Evolutionary conservation across 2,329 filamentous ascomycete species (phyloP).

Genomic region (Pezicula carpinea): DNA sequence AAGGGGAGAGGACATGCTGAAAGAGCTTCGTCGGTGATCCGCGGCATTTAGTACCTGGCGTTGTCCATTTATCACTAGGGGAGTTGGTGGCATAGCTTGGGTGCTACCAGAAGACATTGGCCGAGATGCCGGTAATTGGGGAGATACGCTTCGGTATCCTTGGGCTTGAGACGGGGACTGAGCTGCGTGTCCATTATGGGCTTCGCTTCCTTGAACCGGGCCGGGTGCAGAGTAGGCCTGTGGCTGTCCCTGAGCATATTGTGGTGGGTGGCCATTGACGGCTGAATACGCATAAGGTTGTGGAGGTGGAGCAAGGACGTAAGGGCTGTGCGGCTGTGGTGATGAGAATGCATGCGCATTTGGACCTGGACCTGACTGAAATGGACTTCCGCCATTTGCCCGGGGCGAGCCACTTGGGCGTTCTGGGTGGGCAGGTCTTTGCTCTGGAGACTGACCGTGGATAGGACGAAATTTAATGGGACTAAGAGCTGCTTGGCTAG

Average conservation of each 20-base stretch:
- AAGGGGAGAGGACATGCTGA: slow-evolving; percentile 26
- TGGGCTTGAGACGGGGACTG: slow-evolving; percentile 5
- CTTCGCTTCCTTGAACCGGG: no score
- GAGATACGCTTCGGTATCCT: slow-evolving; percentile 1
- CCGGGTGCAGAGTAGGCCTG: slow-evolving; percentile 14
- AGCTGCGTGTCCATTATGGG: slow-evolving; percentile 1
- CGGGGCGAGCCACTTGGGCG: slow-evolving; percentile 6
- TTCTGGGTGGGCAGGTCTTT: slow-evolving; percentile 1
- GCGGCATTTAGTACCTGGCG: slow-evolving; percentile 14
- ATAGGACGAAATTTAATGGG: neutral
- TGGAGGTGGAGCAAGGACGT: slow-evolving; percentile 26
- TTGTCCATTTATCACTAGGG: slow-evolving; percentile 10
- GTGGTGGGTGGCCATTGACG: neutral
- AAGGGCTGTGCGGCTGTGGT: slow-evolving; percentile 27
- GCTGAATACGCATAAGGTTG: neutral
- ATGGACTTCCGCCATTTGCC: slow-evolving; percentile 3
- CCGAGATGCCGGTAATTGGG: slow-evolving; percentile 13
- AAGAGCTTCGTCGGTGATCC: slow-evolving; percentile 19
- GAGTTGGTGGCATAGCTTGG: slow-evolving; percentile 6
- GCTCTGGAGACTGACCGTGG: neutral
- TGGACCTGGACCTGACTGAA: slow-evolving; percentile 9
- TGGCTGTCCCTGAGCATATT: slow-evolving; percentile 9
- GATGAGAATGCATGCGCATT: slow-evolving; percentile 28
- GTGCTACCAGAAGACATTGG: slow-evolving; percentile 4
- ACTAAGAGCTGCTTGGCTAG: neutral